Conservation (phyloP, 1,284 basidiomycete species). For the Rhizoctonia solani region DNA sequence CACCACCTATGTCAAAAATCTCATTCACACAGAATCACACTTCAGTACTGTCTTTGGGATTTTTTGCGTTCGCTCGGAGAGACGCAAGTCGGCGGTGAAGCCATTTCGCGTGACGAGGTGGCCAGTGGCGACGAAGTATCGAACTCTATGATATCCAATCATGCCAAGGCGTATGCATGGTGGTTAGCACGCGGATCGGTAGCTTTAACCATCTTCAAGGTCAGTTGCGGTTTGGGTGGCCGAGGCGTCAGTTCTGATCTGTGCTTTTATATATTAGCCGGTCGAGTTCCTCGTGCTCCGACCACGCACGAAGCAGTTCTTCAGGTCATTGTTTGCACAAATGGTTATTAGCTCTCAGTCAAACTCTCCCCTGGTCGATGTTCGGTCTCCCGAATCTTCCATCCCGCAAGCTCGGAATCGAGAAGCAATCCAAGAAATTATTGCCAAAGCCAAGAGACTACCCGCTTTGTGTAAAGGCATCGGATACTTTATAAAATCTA, state of each 20-base stretch:
- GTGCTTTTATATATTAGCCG: conserved; percentile 58
- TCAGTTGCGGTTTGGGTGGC: conserved; percentile 44
- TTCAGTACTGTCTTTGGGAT: conserved; percentile 98
- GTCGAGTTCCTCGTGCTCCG: conserved; percentile 81
- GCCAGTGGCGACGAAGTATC: conserved; percentile 54
- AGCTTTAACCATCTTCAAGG: conserved; percentile 81
- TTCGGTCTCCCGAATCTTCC: conserved; percentile 45
- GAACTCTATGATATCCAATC: conserved; percentile 59
- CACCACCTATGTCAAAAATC: conserved; percentile 74
- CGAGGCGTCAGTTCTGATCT: not conserved
- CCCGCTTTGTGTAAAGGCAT: conserved; percentile 68
- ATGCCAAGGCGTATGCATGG: conserved; percentile 82
- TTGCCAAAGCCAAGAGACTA: conserved; percentile 66
- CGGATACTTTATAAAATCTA: conserved; percentile 59
- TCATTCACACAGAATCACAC: conserved; percentile 85
- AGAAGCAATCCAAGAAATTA: conserved; percentile 69
- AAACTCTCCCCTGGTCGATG: conserved; percentile 60
- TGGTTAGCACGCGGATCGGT: conserved; percentile 77
- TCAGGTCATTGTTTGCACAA: conserved; percentile 68
- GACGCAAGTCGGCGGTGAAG: conserved; percentile 76
- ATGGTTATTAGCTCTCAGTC: conserved; percentile 75
- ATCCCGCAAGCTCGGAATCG: conserved; percentile 56
- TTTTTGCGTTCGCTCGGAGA: conserved; percentile 92
- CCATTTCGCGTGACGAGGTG: conserved; percentile 67
- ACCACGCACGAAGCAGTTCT: conserved; percentile 63